Conservation (phyloP, 495 filamentous ascomycete species). For the Chaetomium fimeti region DNA sequence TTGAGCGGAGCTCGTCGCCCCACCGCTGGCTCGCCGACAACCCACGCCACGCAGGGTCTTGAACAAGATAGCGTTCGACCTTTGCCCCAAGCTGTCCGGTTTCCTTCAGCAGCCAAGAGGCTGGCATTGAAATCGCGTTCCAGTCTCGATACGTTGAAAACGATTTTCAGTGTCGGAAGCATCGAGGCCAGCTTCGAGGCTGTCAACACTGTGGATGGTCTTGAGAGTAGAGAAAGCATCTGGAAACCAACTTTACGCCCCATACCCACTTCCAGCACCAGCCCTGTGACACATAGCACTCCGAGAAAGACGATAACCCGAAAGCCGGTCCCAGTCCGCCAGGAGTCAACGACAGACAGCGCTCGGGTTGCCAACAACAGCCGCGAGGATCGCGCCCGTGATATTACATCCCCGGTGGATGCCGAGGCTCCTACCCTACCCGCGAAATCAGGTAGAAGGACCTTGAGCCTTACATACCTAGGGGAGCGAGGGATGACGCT, state of each 20-base stretch:
- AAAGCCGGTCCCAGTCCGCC: constrained; percentile 36
- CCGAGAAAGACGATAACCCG: constrained; percentile 38
- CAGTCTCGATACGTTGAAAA: constrained; percentile 44
- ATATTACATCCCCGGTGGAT: neutral
- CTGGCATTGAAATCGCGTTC: constrained; percentile 36
- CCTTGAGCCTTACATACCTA: constrained; percentile 28
- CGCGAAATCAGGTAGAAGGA: constrained; percentile 17
- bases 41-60: constrained; percentile 34
- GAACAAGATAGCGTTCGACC: constrained; percentile 36
- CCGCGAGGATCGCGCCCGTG: neutral
- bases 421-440: neutral
- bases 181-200: constrained; percentile 35
- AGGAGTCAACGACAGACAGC: constrained; percentile 16
- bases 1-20: constrained; percentile 39
- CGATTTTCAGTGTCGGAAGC: constrained; percentile 45
- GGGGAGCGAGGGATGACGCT: constrained; percentile 15
- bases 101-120: constrained; percentile 36
- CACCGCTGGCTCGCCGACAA: constrained; percentile 26
- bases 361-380: neutral
- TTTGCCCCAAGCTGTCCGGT: constrained; percentile 33
- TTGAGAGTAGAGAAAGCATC: constrained; percentile 23
- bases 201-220: constrained; percentile 22
- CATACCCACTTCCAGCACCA: constrained; percentile 32
- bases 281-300: constrained; percentile 32
- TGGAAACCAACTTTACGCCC: constrained; percentile 35